Evolutionary conservation across 352 stramenopile species (phyloP), one percentile per base, ranked within the genome.

Genomic region (Pseudoperonospora humuli): DNA sequence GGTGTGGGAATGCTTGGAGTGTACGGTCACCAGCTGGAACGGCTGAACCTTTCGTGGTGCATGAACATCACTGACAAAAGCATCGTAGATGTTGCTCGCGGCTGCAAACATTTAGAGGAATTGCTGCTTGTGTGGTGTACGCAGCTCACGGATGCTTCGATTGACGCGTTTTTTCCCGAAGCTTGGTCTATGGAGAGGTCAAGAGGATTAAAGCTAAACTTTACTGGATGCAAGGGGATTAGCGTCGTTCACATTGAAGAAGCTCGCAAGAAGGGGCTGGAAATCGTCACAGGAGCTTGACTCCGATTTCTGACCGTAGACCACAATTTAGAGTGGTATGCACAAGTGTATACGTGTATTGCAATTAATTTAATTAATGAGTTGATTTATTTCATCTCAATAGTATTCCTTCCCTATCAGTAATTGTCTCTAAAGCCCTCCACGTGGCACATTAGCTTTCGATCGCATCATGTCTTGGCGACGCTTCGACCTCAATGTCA

Each of bases 1-100:
- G 73, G 78, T 13, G 72, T 87, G 7, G 51, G 61, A 18, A 65
- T 70, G n/a, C 44, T 86, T 7, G 77, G 67, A 20, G 38, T 24
- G 3, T 63, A 84, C 31, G 71, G 62, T 18, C 65, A 75, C 31
- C 69, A 67, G 9, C 62, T 93, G 31, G 66, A 84, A 43, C 54
- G 45, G 17, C 50, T 93, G 25, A 86, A 91, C 45, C 39, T 93
- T 21, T 88, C 79, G 37, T 93, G 82, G 82, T 92, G 80, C 58
- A 82, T 91, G 64, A 90, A 92, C 61, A 85, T 93, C 45, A 93
- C 82, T 7, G 82, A 93, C 66, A 84, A 87, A 48, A 76, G 79
- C 37, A 63, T 90, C 23, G 61, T 75, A 45, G 70, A 82, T 45
- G 33, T 93, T 19, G 75, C 75, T 20, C 58, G 57, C n/a, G 68